Percentiles rank a stretch among this genome's conserved stretches.
phyloP scores from a whole-genome alignment of 2,329 filamentous ascomycete species.

The Gaeumannomyces tritici region DNA sequence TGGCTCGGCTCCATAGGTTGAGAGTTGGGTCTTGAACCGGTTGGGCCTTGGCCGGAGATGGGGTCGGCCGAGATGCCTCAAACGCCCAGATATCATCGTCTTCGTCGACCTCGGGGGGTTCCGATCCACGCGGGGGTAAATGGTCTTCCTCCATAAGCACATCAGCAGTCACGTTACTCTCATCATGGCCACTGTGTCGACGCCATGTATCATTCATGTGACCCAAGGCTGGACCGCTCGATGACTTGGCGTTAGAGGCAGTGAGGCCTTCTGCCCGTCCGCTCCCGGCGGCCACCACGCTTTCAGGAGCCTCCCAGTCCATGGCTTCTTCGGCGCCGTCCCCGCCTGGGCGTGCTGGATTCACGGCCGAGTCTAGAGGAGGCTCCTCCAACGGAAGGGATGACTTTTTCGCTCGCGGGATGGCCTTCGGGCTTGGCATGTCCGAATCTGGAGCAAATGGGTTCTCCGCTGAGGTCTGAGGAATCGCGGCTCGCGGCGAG shows the following conservation, averaged over 20 bases:
- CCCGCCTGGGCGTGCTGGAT: constrained; percentile 18
- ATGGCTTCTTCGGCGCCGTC: constrained; percentile 22
- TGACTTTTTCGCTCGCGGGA: constrained; percentile 1
- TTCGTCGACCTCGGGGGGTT: constrained; percentile 17
- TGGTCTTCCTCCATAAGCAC: neutral
- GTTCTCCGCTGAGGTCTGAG: constrained; percentile 10
- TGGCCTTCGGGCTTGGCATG: neutral
- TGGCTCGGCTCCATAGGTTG: constrained; percentile 18
- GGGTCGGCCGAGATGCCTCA: constrained; percentile 40
- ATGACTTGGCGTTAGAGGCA: constrained; percentile 6
- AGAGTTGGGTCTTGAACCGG: constrained; percentile 9
- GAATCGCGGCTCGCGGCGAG: constrained; percentile 14
- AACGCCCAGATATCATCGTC: constrained; percentile 48
- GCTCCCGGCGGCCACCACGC: constrained; percentile 2
- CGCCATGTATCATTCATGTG: neutral
- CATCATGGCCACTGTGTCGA: neutral
- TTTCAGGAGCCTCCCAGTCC: constrained; percentile 29
- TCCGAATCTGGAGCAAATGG: constrained; percentile 13
- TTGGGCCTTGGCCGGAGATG: constrained; percentile 14
- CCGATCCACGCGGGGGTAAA: neutral
- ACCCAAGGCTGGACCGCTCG: neutral
- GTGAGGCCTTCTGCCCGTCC: constrained; percentile 7
- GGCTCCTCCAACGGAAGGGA: neutral
- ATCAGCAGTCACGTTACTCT: neutral
- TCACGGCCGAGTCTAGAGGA: constrained; percentile 9